Base-by-base conservation (phyloP, 2,329 filamentous ascomycete genomes). In the Botryotinia globosa region DNA sequence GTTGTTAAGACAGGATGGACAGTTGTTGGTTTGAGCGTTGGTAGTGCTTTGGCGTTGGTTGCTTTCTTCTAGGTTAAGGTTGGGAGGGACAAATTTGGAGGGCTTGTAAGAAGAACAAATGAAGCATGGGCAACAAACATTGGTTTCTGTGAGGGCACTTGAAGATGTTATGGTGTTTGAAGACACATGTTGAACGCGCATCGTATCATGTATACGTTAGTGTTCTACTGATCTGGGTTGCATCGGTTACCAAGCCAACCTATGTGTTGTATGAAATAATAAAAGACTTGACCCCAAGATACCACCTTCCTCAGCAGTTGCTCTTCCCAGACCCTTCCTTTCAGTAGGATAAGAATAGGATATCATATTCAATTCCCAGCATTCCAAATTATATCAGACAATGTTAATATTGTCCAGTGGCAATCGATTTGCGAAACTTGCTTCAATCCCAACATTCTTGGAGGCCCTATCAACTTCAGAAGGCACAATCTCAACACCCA, bases 1-100 rank as follows among this genome's bases (percentile, higher is more conserved):
- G 90, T 93, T 74, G 87, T 89, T 77, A 84, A 84, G 82, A 90
- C 88, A 1, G 91, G 90, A 25, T 92, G 90, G 88, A 80, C 84
- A 58, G 88, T 88, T 45, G 82, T 92, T 71, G 90, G 85, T 5
- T 76, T 89, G 78, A 89, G 85, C 74, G 82, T 85, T 64, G 81
- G 84, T 65, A 84, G 83, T 78, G 84, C 87, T 32, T 74, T 80
- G 63, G 76, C 69, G 34, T 78, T 82, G 75, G 80, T 79, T 66
- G 51, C 77, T 48, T 76, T 79, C 34, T 54, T 78, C 61, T 80
- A 73, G 48, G 45, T 58, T 25, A 56, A 42, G 70, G 61, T 20
- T 58, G 37, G 54, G 39, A n/a, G 39, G 34, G 44, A 37, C 8
- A 29, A 37, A 29, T 12, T 22, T 12, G 48, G 34, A 67, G 48